Percentiles rank a stretch among this genome's conserved stretches.
These are phyloP conservation scores for Pseudonitzschia delicatissima DNA, from an alignment of 108 stramenopile species.

Conservation along the genomic window DNA sequence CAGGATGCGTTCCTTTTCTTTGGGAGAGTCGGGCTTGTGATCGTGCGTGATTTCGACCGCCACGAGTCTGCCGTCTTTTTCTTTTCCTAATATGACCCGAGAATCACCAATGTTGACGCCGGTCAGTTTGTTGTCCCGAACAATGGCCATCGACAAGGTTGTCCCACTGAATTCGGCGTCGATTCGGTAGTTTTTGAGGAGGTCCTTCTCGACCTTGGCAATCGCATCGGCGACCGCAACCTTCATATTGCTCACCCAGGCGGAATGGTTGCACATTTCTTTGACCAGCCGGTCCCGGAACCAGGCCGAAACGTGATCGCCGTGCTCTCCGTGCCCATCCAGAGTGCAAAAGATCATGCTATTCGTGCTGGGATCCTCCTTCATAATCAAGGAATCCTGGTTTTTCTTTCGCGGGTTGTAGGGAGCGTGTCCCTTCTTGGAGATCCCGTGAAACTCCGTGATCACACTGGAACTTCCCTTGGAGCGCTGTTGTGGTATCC, in stretches of 20 bases:
- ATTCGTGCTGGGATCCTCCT: conserved; percentile 88
- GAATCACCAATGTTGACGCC: conserved; percentile 96
- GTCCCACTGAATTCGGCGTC: conserved; percentile 97
- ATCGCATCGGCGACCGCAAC: conserved; percentile 77
- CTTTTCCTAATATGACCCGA: conserved; percentile 80
- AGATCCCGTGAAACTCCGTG: conserved; percentile 93
- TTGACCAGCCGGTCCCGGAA: conserved; percentile 87
- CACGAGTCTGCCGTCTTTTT: conserved; percentile 49
- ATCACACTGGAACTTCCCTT: too few relatives aligned
- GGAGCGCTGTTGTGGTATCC: too few relatives aligned
- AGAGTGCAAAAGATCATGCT: conserved; percentile 91
- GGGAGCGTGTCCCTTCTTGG: conserved; percentile 97
- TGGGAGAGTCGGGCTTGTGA: conserved; percentile 98
- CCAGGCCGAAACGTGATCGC: conserved; percentile 90
- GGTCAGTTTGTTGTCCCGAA: conserved; percentile 85
- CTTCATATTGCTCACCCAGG: conserved; percentile 76
- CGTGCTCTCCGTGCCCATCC: conserved; percentile 98
- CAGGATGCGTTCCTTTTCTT: conserved; percentile 94
- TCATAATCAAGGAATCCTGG: conserved; percentile 97
- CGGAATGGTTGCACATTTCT: conserved; percentile 86
- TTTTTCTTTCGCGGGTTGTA: conserved; percentile 99
- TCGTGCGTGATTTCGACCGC: conserved; percentile 90
- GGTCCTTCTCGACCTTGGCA: conserved; percentile 84
- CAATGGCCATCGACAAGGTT: conserved; percentile 90
- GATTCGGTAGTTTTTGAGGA: conserved; percentile 88